Base-by-base conservation (phyloP, 495 filamentous ascomycete species). In the Hypoxylon fuscum region DNA sequence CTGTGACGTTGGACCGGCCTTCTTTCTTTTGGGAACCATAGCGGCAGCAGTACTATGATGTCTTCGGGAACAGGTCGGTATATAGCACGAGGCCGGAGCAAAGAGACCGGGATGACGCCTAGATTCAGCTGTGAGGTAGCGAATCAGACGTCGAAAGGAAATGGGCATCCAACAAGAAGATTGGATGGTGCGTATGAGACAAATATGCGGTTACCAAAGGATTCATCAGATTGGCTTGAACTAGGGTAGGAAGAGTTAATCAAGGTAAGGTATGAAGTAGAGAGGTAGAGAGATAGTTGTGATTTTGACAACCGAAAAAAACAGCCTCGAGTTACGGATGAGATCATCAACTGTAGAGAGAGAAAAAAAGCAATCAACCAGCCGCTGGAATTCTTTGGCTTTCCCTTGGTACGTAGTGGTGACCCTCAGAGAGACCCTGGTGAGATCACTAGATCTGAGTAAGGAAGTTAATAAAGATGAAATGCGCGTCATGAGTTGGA, bases 21-120 rank as follows among this genome's bases (percentile, higher is more conserved):
- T 69, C 34, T 65, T 65, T 14, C 66, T 55, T 35, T 61, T 70
- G 6, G 54, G 6, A 3, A 45, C 57, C 67, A 70, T 72, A 1
- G 18, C 32, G 1, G 20, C 12, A 21, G 23, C 18, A 1, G 12
- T 11, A 11, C 21, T 32, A 43, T 6, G n/a, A 37, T 35, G 15
- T 6, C 34, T 20, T 14, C 8, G 42, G 38, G 12, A 17, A 41
- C 14, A n/a, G 1, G 60, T 35, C 2, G 25, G 18, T 62, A 62
- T 67, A 62, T 57, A 41, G 38, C 25, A 37, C 2, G 21, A 57
- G 11, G 9, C 22, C 31, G 48, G 53, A 20, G 48, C 11, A 59
- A 43, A 48, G 22, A 21, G 34, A 18, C 42, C 20, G 49, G 48
- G 47, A 27, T 11, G 9, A 20, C 12, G 54, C 31, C 32, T 41